Evolutionary conservation across 2,329 filamentous ascomycete species (phyloP), one percentile per base, ranked within the genome.

Genomic region (Trichoderma koningii): DNA sequence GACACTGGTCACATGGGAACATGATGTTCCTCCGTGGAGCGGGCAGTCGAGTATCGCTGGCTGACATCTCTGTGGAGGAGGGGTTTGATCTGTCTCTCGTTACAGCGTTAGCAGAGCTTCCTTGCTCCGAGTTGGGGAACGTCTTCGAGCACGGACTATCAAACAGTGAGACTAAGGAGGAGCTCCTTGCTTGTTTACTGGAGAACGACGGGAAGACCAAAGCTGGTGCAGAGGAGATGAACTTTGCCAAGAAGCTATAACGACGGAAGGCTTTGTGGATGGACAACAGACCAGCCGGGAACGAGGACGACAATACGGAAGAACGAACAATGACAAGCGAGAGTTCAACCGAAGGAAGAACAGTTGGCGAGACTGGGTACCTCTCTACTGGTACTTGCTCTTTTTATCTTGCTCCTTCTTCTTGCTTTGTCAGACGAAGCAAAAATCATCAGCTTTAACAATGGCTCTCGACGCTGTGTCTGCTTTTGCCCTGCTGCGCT

Each of bases 1-100:
- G 56, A 61, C 72, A 74, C 12, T 69, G 61, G 19, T 68, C 61
- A 63, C 73, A 74, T 21, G 62, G 44, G 14, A 69, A 60, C 28
- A 53, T 62, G 9, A 41, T n/a, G n/a, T 48, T 53, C 38, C n/a
- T 34, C 38, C 26, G 38, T 17, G 21, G 44, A 28, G 14, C 3
- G 19, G 34, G 26, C 7, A 26, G 21, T 26, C 19, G 55, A 47
- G 55, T 15, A 28, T 10, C 7, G 14, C 7, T 42, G 10, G 52
- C 7, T 19, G 34, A n/a, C 56, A 60, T 51, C 7, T 19, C 28
- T 41, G 21, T 12, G 38, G 51, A 14, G 15, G 38, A 38, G 30
- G 19, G 21, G 38, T 10, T 14, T 21, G 6, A 21, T 6, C 51
- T 42, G 15, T 55, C 7, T n/a, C 26, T 55, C n/a, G 5, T 51